Evolutionary conservation across 1,284 basidiomycete genomes (phyloP).

Genomic region (Cystobasidium sp.): DNA sequence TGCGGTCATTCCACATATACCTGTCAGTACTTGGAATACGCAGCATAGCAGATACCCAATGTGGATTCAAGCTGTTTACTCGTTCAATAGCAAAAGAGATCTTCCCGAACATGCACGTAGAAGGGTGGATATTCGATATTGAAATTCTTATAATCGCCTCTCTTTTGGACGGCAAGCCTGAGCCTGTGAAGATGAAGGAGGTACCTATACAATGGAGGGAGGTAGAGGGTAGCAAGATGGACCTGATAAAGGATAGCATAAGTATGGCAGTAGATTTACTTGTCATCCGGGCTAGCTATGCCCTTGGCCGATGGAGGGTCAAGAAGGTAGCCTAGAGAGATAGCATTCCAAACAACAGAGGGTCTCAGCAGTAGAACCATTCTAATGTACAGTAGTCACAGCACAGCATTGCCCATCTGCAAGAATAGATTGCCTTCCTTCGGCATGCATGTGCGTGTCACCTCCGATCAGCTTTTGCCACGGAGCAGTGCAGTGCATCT

Average conservation of each 20-base stretch:
- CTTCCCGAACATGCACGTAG: constrained; percentile 79
- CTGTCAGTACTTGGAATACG: constrained; percentile 80
- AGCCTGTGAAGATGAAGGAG: constrained; percentile 73
- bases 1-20: constrained; percentile 86
- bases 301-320: constrained; percentile 65
- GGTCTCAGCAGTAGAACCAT: background rate
- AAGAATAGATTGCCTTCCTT: background rate
- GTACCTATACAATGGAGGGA: constrained; percentile 91
- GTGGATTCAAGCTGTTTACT: constrained; percentile 92
- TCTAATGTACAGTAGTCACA: background rate
- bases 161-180: constrained; percentile 58
- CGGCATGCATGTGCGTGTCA: background rate
- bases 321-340: constrained; percentile 17
- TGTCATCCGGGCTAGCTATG: constrained; percentile 78
- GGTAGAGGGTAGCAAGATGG: constrained; percentile 86
- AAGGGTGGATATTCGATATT: constrained; percentile 88
- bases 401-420: background rate
- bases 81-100: constrained; percentile 75
- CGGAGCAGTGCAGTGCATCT: background rate
- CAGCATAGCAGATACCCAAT: constrained; percentile 90
- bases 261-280: constrained; percentile 87
- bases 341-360: background rate
- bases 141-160: constrained; percentile 84
- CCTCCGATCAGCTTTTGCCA: constrained; percentile 1
- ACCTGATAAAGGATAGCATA: constrained; percentile 77